Conservation (phyloP, 768 basidiomycete species). For the Termitomyces sp. region DNA sequence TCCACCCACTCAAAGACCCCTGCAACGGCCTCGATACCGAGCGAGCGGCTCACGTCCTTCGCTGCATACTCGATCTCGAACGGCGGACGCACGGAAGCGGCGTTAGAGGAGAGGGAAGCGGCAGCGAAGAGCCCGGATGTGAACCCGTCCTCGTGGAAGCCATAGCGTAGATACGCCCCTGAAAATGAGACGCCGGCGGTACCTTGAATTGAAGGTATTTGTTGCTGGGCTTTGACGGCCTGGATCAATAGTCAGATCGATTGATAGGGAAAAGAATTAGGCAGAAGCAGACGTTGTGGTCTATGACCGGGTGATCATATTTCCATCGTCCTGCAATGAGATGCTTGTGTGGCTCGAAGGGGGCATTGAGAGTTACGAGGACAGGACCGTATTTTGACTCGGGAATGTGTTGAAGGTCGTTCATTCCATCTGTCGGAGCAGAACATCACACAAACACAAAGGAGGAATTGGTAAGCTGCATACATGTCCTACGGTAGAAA, state of each 20-base stretch:
- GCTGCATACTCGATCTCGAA: conserved; percentile 39
- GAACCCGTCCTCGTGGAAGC: conserved; percentile 82
- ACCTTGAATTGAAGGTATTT: conserved; percentile 55
- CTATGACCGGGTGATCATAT: conserved; percentile 69
- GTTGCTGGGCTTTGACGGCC: conserved; percentile 50
- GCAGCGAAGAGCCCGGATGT: conserved; percentile 38
- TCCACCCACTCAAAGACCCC: conserved; percentile 35
- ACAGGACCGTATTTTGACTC: conserved; percentile 52
- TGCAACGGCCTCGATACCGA: conserved; percentile 17
- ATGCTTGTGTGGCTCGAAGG: conserved; percentile 45
- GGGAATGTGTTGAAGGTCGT: conserved; percentile 64
- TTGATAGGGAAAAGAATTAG: neutral
- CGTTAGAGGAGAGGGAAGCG: conserved; percentile 1
- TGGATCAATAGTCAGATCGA: conserved; percentile 11
- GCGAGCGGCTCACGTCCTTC: conserved; percentile 13
- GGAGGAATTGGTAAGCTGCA: conserved; percentile 1
- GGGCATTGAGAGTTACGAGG: conserved; percentile 70
- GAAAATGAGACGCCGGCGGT: conserved; percentile 55
- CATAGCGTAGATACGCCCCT: conserved; percentile 71
- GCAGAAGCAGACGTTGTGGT: conserved; percentile 32
- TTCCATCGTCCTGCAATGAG: conserved; percentile 44
- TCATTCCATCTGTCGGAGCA: conserved; percentile 57
- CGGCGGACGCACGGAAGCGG: conserved; percentile 23
- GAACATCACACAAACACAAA: neutral
- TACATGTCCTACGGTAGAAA: conserved; percentile 35